These are phyloP conservation scores for Ceratobasidium sp. DNA, from an alignment of 1,284 basidiomycete genomes.

Conservation along the genomic window DNA sequence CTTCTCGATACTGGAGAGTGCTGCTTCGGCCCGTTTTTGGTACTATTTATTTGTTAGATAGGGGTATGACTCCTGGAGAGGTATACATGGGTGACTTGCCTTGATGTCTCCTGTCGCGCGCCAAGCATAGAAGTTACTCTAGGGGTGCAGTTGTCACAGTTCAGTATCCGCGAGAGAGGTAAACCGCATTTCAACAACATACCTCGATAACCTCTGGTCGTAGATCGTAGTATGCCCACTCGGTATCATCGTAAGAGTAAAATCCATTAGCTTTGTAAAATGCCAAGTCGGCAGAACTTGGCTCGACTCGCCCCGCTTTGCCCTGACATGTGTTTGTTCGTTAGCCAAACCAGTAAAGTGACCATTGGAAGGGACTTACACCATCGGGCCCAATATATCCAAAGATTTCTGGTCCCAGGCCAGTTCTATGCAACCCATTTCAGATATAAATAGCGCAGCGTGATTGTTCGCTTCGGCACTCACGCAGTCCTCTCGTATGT, in stretches of 20 bases:
- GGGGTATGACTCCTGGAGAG: background rate
- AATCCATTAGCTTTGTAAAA: conserved; percentile 38
- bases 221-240: conserved; percentile 39
- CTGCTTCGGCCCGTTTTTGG: conserved; percentile 31
- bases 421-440: conserved; percentile 6
- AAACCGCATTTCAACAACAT: background rate
- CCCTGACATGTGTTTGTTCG: background rate
- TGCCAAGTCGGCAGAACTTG: conserved; percentile 8
- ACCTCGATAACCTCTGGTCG: conserved; percentile 43
- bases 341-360: background rate
- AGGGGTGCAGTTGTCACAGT: background rate
- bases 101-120: conserved; percentile 32
- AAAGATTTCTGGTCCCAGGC: conserved; percentile 36
- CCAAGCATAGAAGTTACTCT: conserved; percentile 45
- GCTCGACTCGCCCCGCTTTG: background rate
- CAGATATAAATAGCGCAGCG: background rate
- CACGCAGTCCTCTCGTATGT: conserved; percentile 38
- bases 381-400: conserved; percentile 32
- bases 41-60: conserved; percentile 10
- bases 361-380: background rate
- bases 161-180: background rate
- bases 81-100: conserved; percentile 1
- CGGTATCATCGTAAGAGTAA: conserved; percentile 21
- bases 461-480: background rate
- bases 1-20: conserved; percentile 37